phyloP scores from a whole-genome alignment of 805 yeast genomes.

The Saccharomyces kudriavzevii region DNA sequence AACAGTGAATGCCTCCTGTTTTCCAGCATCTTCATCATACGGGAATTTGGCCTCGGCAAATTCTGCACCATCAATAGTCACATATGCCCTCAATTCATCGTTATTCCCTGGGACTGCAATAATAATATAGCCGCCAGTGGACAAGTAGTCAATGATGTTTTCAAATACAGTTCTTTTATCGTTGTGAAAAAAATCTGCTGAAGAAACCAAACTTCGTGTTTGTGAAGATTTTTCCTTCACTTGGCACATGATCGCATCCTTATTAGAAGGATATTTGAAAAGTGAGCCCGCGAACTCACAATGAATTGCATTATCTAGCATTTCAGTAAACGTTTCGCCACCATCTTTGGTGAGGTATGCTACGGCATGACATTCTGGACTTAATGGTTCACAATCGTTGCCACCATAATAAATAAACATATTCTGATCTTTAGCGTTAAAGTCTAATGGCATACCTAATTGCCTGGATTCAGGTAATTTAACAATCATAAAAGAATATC shows the following conservation, averaged over 20 bases:
- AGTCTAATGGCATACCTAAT: slow-evolving; percentile 41
- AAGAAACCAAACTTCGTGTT: slow-evolving; percentile 33
- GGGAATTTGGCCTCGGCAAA: slow-evolving; percentile 83
- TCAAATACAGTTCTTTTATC: slow-evolving; percentile 40
- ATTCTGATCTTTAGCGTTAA: slow-evolving; percentile 48
- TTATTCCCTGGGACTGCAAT: slow-evolving; percentile 55
- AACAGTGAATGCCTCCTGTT: slow-evolving; percentile 69
- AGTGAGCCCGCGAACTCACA: slow-evolving; percentile 64
- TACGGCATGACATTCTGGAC: slow-evolving; percentile 45
- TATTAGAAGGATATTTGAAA: slow-evolving; percentile 38
- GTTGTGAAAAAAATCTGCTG: slow-evolving; percentile 44
- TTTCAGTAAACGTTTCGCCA: slow-evolving; percentile 52
- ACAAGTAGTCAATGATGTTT: slow-evolving; percentile 63
- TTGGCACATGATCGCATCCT: slow-evolving; percentile 59
- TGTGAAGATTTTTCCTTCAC: slow-evolving; percentile 33
- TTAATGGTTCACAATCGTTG: slow-evolving; percentile 44
- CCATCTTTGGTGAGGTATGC: slow-evolving; percentile 60
- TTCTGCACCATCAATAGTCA: slow-evolving; percentile 66
- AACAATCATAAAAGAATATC: slow-evolving; percentile 41
- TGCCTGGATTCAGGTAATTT: slow-evolving; percentile 47
- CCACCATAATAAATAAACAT: slow-evolving; percentile 67
- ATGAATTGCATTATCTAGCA: slow-evolving; percentile 44
- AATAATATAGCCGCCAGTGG: slow-evolving; percentile 61
- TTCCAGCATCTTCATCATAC: slow-evolving; percentile 44
- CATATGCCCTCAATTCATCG: slow-evolving; percentile 53